These are phyloP conservation scores for Tetrastigma voinierianum DNA, from an alignment of 164 flowering plant species.

Conservation along the genomic window DNA sequence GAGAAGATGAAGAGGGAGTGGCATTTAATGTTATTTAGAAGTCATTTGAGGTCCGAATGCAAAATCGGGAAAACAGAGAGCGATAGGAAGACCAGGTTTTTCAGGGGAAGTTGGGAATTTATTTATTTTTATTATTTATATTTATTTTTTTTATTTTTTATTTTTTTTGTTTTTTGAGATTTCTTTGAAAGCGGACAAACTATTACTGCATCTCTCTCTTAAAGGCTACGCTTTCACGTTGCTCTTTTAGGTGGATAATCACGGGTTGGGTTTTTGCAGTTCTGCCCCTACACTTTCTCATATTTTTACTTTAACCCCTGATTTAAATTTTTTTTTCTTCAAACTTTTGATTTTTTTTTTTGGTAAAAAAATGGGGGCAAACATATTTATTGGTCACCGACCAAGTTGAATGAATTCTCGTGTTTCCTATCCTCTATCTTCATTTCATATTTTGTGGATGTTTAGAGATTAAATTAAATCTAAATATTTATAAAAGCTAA, in stretches of 20 bases:
- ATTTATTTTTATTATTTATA: too few relatives aligned
- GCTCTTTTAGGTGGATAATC: slow-evolving; percentile 18
- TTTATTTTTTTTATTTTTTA: background rate
- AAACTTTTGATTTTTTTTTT: too few relatives aligned
- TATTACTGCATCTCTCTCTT: slow-evolving; percentile 20
- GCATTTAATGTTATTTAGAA: slow-evolving; percentile 23
- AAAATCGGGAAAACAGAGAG: slow-evolving; percentile 11
- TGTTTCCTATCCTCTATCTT: too few relatives aligned
- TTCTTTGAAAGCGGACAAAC: background rate
- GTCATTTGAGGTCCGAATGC: slow-evolving; percentile 11
- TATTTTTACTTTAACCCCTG: background rate
- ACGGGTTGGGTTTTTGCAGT: slow-evolving; percentile 4
- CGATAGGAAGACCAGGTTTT: background rate
- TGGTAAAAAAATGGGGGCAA: too few relatives aligned
- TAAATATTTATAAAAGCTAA: too few relatives aligned
- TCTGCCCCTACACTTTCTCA: background rate
- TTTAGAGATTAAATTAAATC: too few relatives aligned
- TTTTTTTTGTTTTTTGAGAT: background rate
- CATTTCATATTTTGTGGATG: too few relatives aligned
- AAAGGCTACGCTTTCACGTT: slow-evolving; percentile 33
- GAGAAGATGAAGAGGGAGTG: slow-evolving; percentile 18
- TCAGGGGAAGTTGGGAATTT: background rate
- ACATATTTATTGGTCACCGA: too few relatives aligned
- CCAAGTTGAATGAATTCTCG: too few relatives aligned
- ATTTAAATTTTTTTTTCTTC: too few relatives aligned